Percentiles rank a stretch among this genome's conserved stretches.
phyloP scores from a whole-genome alignment of 2,329 filamentous ascomycete genomes.

The Mycosphaerella sp. region DNA sequence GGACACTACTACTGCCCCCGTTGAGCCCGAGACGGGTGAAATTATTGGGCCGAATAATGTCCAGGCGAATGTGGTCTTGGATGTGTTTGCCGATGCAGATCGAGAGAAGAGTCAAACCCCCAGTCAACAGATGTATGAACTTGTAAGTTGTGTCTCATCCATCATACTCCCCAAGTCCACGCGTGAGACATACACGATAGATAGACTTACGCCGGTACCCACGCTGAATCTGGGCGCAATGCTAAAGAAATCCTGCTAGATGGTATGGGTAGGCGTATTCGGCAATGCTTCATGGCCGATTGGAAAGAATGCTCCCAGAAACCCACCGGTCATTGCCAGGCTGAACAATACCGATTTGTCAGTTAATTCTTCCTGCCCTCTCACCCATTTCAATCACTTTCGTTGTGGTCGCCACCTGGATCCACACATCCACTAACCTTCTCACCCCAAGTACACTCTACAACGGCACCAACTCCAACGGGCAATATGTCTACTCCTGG shows the following conservation, averaged over 20 bases:
- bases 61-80: slow-evolving; percentile 17
- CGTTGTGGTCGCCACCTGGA: too few relatives aligned
- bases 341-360: slow-evolving; percentile 14
- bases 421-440: not conserved
- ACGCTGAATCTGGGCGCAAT: too few relatives aligned
- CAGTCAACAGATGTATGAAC: slow-evolving; percentile 18
- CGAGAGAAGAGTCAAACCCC: slow-evolving; percentile 9
- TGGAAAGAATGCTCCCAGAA: slow-evolving; percentile 10
- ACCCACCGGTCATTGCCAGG: slow-evolving; percentile 12
- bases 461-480: slow-evolving; percentile 17
- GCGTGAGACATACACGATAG: too few relatives aligned
- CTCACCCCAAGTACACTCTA: slow-evolving; percentile 11
- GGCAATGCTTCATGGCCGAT: slow-evolving; percentile 15
- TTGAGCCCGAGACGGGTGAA: slow-evolving; percentile 2
- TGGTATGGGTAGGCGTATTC: slow-evolving; percentile 22
- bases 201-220: too few relatives aligned
- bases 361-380: not conserved
- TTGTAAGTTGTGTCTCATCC: too few relatives aligned
- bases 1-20: slow-evolving; percentile 12
- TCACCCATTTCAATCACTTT: too few relatives aligned
- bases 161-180: too few relatives aligned
- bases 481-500: slow-evolving; percentile 20
- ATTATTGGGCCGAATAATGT: slow-evolving; percentile 13
- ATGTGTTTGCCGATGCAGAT: slow-evolving; percentile 20
- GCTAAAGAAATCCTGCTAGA: too few relatives aligned